phyloP scores from a whole-genome alignment of 1,139 yeast species.

The Yamadazyma mexicana region DNA sequence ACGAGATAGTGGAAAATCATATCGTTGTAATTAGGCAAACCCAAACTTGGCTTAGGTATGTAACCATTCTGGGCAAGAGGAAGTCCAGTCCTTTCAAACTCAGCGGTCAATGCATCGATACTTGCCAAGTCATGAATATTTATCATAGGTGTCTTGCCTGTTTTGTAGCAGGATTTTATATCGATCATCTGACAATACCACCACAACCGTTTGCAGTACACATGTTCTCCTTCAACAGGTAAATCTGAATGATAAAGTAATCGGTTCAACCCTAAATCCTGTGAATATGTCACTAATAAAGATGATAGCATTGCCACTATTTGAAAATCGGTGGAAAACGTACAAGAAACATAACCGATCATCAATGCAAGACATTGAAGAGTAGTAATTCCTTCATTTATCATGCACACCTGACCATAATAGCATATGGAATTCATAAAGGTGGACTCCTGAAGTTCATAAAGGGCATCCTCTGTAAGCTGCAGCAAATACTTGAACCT shows the following conservation, averaged over 20 bases:
- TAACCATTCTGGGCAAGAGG: neutral
- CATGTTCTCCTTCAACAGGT: neutral
- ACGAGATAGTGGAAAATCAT: neutral
- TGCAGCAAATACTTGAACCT: conserved; percentile 9
- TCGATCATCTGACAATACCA: conserved; percentile 57
- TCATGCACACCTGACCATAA: conserved; percentile 45
- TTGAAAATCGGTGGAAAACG: conserved; percentile 39
- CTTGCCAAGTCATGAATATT: conserved; percentile 46
- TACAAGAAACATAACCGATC: conserved; percentile 42
- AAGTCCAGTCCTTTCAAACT: conserved; percentile 3
- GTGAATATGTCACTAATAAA: conserved; percentile 58
- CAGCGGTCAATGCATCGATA: conserved; percentile 1
- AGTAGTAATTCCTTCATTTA: conserved; percentile 52
- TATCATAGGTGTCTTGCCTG: conserved; percentile 60
- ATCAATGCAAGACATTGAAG: conserved; percentile 50
- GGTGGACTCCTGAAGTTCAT: conserved; percentile 23
- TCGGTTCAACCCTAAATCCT: conserved; percentile 65
- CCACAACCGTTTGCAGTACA: conserved; percentile 48
- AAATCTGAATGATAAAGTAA: conserved; percentile 10
- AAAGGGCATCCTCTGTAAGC: conserved; percentile 13
- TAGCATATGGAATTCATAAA: conserved; percentile 43
- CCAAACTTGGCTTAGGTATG: neutral
- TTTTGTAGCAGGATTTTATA: conserved; percentile 49
- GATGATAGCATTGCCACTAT: conserved; percentile 44
- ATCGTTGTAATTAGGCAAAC: neutral